A percentile compares a stretch with the other conserved stretches of the same genome.
These are phyloP conservation scores for Mollisia scopiformis DNA, from an alignment of 2,329 filamentous ascomycete species.

Conservation along the genomic window DNA sequence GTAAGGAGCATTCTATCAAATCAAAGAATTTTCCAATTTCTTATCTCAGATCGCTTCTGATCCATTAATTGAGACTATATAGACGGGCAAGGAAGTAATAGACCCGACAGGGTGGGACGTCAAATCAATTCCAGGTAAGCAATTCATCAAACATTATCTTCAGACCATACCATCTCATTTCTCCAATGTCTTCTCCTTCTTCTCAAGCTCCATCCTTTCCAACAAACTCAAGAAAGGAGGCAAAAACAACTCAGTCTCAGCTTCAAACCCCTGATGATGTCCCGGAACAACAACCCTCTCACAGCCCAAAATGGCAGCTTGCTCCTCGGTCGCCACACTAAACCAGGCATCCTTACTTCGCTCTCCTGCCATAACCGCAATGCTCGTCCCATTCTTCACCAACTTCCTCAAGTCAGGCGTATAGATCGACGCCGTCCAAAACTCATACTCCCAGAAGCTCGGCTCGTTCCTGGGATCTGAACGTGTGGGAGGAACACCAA, in stretches of 20 bases:
- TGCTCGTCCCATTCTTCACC: constrained; percentile 30
- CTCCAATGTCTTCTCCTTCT: background rate
- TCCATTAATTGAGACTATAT: too few relatives aligned
- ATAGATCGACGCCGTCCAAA: constrained; percentile 26
- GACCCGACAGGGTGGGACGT: too few relatives aligned
- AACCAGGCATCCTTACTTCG: constrained; percentile 36
- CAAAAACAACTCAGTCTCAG: constrained; percentile 34
- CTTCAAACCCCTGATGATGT: constrained; percentile 38
- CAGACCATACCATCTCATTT: background rate
- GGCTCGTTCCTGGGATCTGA: constrained; percentile 28
- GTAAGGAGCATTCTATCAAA: too few relatives aligned
- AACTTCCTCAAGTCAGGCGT: constrained; percentile 33
- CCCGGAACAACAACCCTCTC: constrained; percentile 33
- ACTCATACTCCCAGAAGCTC: constrained; percentile 39
- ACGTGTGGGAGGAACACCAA: constrained; percentile 19
- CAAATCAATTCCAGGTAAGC: background rate
- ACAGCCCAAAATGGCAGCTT: constrained; percentile 36
- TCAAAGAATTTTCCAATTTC: too few relatives aligned
- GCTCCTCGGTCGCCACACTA: constrained; percentile 32
- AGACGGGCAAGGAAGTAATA: too few relatives aligned
- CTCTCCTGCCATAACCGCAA: constrained; percentile 34
- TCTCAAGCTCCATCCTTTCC: constrained; percentile 25
- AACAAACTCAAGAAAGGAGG: constrained; percentile 33
- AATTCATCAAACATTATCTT: background rate
- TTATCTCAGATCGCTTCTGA: too few relatives aligned